Conservation (phyloP, 768 basidiomycete species). For the Leccinum subtestaceum region DNA sequence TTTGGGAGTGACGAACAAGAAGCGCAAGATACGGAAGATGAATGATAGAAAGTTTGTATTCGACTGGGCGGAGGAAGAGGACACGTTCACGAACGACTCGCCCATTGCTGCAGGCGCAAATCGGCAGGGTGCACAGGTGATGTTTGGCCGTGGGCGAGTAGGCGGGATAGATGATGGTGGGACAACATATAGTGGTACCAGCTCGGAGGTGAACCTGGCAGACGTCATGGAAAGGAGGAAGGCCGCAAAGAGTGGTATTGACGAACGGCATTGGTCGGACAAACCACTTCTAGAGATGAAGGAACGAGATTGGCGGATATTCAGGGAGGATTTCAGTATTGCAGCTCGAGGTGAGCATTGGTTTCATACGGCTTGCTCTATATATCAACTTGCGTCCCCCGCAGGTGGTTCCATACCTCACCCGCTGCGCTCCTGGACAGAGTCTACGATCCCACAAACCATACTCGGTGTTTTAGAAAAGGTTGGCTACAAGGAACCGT, state of each 20-base stretch:
- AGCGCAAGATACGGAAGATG: conserved; percentile 91
- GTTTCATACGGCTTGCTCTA: neutral
- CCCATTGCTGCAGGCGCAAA: conserved; percentile 68
- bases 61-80: conserved; percentile 97
- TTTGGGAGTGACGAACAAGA: conserved; percentile 91
- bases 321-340: conserved; percentile 97
- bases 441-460: conserved; percentile 75
- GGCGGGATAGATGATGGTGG: conserved; percentile 87
- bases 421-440: conserved; percentile 88
- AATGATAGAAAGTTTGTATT: conserved; percentile 98
- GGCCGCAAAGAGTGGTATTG: conserved; percentile 77
- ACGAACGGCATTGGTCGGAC: conserved; percentile 98
- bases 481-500: conserved; percentile 97
- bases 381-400: conserved; percentile 4
- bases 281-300: conserved; percentile 90
- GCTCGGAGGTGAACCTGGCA: conserved; percentile 56
- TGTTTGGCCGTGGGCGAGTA: conserved; percentile 82
- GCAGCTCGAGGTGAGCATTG: conserved; percentile 71
- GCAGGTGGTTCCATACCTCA: conserved; percentile 91
- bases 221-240: conserved; percentile 81
- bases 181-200: conserved; percentile 31
- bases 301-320: conserved; percentile 98
- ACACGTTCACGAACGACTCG: conserved; percentile 80
- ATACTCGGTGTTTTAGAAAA: conserved; percentile 83
- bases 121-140: conserved; percentile 79